phyloP scores from a whole-genome alignment of 129 eudicot genomes.

The Gnaphalium uliginosum region DNA sequence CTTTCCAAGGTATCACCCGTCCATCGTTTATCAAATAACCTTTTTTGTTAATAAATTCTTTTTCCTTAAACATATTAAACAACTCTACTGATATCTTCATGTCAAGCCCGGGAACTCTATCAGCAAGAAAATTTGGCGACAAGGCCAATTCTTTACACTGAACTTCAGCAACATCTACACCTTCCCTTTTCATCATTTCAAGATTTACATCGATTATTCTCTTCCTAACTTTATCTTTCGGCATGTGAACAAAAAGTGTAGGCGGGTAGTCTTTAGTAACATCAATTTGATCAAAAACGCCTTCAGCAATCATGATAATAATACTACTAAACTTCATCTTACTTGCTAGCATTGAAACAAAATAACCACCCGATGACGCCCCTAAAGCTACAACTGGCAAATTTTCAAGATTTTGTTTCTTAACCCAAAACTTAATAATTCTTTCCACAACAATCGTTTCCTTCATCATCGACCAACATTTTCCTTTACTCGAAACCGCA shows the following conservation, averaged over 20 bases:
- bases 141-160: constrained; percentile 74
- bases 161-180: constrained; percentile 64
- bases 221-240: constrained; percentile 68
- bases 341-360: constrained; percentile 75
- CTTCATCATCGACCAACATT: constrained; percentile 75
- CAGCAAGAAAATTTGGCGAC: constrained; percentile 57
- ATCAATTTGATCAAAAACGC: constrained; percentile 57
- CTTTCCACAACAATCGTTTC: constrained; percentile 49
- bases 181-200: constrained; percentile 47
- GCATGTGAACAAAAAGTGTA: constrained; percentile 91
- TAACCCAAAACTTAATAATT: constrained; percentile 54
- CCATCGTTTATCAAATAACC: constrained; percentile 85
- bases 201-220: constrained; percentile 50
- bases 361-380: constrained; percentile 96
- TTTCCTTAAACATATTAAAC: constrained; percentile 57
- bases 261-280: constrained; percentile 63
- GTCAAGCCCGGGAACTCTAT: constrained; percentile 65
- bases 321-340: constrained; percentile 59
- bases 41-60: constrained; percentile 55
- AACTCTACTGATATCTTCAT: constrained; percentile 43
- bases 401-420: constrained; percentile 50
- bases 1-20: constrained; percentile 68
- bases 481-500: constrained; percentile 59
- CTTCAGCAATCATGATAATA: constrained; percentile 82
- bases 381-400: constrained; percentile 81